Evolutionary conservation across 2,329 filamentous ascomycete genomes (phyloP).

Genomic region (Colletotrichum truncatum): DNA sequence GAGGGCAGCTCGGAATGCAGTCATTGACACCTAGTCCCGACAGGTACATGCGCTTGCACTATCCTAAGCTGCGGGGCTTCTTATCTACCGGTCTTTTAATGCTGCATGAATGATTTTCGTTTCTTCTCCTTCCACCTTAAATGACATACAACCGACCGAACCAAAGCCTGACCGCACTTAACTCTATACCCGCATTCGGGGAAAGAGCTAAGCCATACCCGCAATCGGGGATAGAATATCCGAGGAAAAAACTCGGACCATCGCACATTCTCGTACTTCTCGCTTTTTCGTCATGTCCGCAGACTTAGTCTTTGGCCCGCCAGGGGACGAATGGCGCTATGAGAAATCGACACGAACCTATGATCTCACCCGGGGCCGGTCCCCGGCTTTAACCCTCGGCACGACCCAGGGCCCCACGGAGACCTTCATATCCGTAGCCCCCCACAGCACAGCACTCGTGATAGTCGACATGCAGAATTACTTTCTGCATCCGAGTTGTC

Average conservation of each 20-base stretch:
- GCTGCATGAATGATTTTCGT: constrained; percentile 3
- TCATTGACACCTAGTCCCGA: not conserved
- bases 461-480: constrained; percentile 64
- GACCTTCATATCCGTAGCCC: constrained; percentile 46
- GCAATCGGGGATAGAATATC: constrained; percentile 22
- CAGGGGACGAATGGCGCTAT: constrained; percentile 26
- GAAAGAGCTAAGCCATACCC: constrained; percentile 11
- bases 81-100: constrained; percentile 4
- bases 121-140: not conserved
- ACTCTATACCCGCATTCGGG: constrained; percentile 14
- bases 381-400: constrained; percentile 19
- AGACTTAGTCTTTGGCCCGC: constrained; percentile 26
- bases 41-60: constrained; percentile 1
- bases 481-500: constrained; percentile 50
- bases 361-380: constrained; percentile 26
- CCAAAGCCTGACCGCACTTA: not conserved
- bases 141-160: constrained; percentile 3
- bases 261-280: not conserved
- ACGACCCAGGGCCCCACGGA: constrained; percentile 21
- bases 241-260: constrained; percentile 16
- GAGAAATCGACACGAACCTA: constrained; percentile 27
- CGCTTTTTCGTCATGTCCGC: constrained; percentile 2
- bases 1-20: not conserved
- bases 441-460: constrained; percentile 54
- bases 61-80: not conserved